A percentile compares a stretch with the other conserved stretches of the same genome.
phyloP scores from a whole-genome alignment of 2,329 filamentous ascomycete genomes.

The Ascochyta pisi region DNA sequence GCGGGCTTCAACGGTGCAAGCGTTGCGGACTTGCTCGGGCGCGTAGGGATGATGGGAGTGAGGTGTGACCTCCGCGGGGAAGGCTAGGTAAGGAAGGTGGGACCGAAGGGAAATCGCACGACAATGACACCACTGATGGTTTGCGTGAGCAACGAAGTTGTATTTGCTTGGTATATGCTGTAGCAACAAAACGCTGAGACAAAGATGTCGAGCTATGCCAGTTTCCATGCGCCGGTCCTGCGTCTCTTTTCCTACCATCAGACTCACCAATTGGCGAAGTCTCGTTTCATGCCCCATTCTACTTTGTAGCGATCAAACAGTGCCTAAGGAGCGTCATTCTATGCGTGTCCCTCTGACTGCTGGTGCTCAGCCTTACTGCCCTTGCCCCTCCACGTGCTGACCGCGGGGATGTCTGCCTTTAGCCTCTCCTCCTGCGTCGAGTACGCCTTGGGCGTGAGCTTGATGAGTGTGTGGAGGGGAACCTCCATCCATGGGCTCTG shows the following conservation, averaged over 20 bases:
- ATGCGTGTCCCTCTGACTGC: slow-evolving; percentile 33
- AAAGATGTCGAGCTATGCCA: slow-evolving; percentile 11
- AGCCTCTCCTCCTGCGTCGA: slow-evolving; percentile 88
- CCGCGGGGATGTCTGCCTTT: slow-evolving; percentile 90
- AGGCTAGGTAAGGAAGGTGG: slow-evolving; percentile 32
- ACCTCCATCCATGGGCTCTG: slow-evolving; percentile 99
- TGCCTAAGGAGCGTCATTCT: slow-evolving; percentile 19
- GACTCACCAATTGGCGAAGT: slow-evolving; percentile 1
- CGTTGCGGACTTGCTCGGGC: slow-evolving; percentile 11
- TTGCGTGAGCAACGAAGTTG: not conserved
- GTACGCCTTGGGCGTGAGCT: slow-evolving; percentile 92
- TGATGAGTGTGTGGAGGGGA: slow-evolving; percentile 93
- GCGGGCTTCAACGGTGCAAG: not conserved
- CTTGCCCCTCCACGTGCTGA: slow-evolving; percentile 95
- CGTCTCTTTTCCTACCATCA: not conserved
- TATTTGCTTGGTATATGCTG: slow-evolving; percentile 12
- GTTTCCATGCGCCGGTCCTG: slow-evolving; percentile 6
- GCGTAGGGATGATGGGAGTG: slow-evolving; percentile 1
- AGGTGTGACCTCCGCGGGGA: slow-evolving; percentile 26
- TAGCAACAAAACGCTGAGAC: slow-evolving; percentile 14
- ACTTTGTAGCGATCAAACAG: slow-evolving; percentile 7
- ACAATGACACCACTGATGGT: not conserved
- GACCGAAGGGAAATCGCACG: not conserved
- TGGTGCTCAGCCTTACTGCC: slow-evolving; percentile 91
- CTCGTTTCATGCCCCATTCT: not conserved